Conservation (phyloP, 2,329 filamentous ascomycete genomes). For the Mariannaea sp. region DNA sequence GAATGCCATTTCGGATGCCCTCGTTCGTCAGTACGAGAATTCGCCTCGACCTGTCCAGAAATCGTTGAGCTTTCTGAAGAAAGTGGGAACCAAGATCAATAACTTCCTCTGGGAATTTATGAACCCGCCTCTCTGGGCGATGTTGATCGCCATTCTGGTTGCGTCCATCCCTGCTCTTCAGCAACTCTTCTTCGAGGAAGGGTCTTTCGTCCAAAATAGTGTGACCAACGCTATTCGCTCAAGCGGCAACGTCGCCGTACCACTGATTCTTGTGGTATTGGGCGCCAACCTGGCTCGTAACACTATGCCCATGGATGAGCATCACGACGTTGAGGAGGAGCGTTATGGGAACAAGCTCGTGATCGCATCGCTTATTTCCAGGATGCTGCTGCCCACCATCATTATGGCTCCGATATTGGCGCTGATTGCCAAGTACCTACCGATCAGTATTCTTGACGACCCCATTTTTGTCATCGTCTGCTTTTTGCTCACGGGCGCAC, state of each 20-base stretch:
- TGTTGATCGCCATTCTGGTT: slow-evolving; percentile 88
- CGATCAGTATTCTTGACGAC: slow-evolving; percentile 92
- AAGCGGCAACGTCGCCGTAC: slow-evolving; percentile 88
- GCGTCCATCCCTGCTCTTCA: slow-evolving; percentile 86
- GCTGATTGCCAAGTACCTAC: slow-evolving; percentile 84
- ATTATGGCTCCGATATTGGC: slow-evolving; percentile 93
- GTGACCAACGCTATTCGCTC: slow-evolving; percentile 86
- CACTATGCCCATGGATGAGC: slow-evolving; percentile 72
- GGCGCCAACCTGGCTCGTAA: slow-evolving; percentile 94
- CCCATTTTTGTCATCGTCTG: slow-evolving; percentile 98
- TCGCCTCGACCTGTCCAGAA: slow-evolving; percentile 51
- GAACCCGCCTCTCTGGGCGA: slow-evolving; percentile 98
- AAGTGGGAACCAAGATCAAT: slow-evolving; percentile 53
- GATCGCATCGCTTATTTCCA: slow-evolving; percentile 80
- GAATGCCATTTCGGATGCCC: slow-evolving; percentile 27
- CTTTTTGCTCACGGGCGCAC: slow-evolving; percentile 93
- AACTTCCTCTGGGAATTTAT: slow-evolving; percentile 87
- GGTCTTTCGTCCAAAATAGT: slow-evolving; percentile 89
- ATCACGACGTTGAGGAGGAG: slow-evolving; percentile 71
- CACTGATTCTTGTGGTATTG: slow-evolving; percentile 91
- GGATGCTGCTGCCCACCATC: slow-evolving; percentile 89
- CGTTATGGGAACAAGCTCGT: slow-evolving; percentile 75
- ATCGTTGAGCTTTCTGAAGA: slow-evolving; percentile 38
- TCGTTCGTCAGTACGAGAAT: slow-evolving; percentile 40
- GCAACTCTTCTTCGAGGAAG: slow-evolving; percentile 82